These are phyloP conservation scores for Leishmania turanica DNA, from an alignment of 208 protist species.

Conservation along the genomic window DNA sequence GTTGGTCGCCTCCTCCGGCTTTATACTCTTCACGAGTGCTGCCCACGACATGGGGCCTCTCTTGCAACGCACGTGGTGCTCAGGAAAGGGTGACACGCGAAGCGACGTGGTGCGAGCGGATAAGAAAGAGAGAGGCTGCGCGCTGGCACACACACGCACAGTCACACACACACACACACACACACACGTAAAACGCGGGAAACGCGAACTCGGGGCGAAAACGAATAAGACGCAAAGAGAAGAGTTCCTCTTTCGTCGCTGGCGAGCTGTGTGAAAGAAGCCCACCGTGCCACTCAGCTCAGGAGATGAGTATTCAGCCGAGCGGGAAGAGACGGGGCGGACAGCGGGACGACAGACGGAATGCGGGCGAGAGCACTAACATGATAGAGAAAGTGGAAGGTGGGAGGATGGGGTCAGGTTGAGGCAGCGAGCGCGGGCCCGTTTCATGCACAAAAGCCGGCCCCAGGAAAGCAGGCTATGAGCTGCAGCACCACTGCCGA, in stretches of 20 bases:
- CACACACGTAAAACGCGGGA: not conserved
- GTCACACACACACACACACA: not conserved
- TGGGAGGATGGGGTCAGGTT: not conserved
- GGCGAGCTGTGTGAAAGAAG: not conserved
- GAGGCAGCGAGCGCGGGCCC: not conserved
- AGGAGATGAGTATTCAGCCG: not conserved
- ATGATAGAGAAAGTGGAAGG: not conserved
- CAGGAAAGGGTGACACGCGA: not conserved
- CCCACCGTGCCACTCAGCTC: not conserved
- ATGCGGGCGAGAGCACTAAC: not conserved
- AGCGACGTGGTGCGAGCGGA: not conserved
- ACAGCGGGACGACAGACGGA: not conserved
- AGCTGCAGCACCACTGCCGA: not conserved
- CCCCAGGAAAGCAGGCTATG: too few species aligned
- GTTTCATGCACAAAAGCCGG: not conserved
- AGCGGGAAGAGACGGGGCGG: not conserved
- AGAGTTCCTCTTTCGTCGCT: not conserved
- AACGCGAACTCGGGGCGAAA: not conserved
- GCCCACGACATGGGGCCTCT: constrained; percentile 70
- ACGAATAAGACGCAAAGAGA: not conserved
- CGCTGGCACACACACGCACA: not conserved
- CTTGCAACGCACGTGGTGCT: not conserved
- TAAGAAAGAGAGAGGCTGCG: too few species aligned
- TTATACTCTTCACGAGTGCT: constrained; percentile 48
- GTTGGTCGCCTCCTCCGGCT: constrained; percentile 35